A percentile compares a stretch with the other conserved stretches of the same genome.
Evolutionary conservation across 306 rosid species (phyloP).

Genomic region (Ochetophila trinervis): DNA sequence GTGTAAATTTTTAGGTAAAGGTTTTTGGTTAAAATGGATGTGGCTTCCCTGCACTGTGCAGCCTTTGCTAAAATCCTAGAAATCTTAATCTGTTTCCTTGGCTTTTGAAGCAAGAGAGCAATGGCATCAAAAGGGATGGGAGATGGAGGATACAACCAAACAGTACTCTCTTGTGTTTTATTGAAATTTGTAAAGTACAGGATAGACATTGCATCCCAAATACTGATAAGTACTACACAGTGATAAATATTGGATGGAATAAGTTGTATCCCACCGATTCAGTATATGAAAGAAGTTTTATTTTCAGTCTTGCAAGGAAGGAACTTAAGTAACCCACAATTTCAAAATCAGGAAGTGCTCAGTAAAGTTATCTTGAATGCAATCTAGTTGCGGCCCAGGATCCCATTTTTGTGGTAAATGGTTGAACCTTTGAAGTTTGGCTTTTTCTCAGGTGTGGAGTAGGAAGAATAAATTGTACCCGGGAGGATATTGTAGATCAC

Average conservation of each 20-base stretch:
- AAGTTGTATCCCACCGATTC: no score
- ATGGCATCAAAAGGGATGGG: no score
- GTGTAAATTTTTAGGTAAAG: no score
- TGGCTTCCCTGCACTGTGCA: background rate
- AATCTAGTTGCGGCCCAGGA: background rate
- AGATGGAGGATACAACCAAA: background rate
- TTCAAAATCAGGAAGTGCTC: background rate
- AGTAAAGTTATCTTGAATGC: background rate
- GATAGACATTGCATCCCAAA: background rate
- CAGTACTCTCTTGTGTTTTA: background rate
- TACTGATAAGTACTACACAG: background rate
- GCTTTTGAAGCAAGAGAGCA: no score
- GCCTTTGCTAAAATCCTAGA: background rate
- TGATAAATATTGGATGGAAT: no score
- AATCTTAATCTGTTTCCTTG: no score
- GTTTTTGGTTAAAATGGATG: no score
- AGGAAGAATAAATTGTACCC: background rate
- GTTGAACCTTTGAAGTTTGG: constrained; percentile 17
- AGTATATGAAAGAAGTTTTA: no score
- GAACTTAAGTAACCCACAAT: no score
- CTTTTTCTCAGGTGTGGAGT: background rate
- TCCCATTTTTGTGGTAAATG: constrained; percentile 10
- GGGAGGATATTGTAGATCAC: constrained; percentile 31
- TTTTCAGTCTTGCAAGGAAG: no score
- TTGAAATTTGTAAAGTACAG: background rate